phyloP scores from a whole-genome alignment of 1,284 basidiomycete species.

The Ganoderma sinense region DNA sequence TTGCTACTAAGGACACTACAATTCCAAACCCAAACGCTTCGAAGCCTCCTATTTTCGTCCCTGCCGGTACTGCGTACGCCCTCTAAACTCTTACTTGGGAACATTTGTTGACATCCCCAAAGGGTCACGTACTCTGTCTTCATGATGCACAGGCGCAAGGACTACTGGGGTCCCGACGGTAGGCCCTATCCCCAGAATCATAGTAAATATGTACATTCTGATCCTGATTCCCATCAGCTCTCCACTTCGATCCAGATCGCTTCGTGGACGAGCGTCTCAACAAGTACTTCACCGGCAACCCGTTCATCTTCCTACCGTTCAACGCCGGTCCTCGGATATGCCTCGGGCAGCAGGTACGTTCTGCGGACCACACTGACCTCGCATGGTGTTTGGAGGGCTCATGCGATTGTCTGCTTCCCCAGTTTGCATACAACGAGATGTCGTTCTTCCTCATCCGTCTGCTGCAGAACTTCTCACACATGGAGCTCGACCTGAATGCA shows the following conservation, averaged over 20 bases:
- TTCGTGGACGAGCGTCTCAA: constrained; percentile 61
- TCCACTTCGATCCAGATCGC: constrained; percentile 65
- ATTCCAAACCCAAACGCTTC: constrained; percentile 33
- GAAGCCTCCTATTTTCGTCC: constrained; percentile 36
- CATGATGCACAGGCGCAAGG: constrained; percentile 39
- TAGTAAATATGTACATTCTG: background rate
- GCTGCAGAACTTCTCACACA: constrained; percentile 7
- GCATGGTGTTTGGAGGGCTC: background rate
- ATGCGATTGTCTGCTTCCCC: background rate
- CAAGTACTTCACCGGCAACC: constrained; percentile 60
- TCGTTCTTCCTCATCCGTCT: constrained; percentile 12
- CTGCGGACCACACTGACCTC: no score
- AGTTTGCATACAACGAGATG: constrained; percentile 14
- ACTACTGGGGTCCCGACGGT: constrained; percentile 42
- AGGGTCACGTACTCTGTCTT: constrained; percentile 37
- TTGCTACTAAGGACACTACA: constrained; percentile 29
- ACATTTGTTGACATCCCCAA: background rate
- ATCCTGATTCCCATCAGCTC: constrained; percentile 39
- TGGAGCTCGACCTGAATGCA: constrained; percentile 17
- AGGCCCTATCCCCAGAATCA: background rate
- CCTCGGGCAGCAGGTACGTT: constrained; percentile 60
- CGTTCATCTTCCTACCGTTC: constrained; percentile 69
- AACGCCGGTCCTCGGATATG: constrained; percentile 67
- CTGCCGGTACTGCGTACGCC: constrained; percentile 31
- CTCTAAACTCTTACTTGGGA: background rate